Evolutionary conservation across 352 stramenopile species (phyloP).

Genomic region (Globisporangium carolinianum): DNA sequence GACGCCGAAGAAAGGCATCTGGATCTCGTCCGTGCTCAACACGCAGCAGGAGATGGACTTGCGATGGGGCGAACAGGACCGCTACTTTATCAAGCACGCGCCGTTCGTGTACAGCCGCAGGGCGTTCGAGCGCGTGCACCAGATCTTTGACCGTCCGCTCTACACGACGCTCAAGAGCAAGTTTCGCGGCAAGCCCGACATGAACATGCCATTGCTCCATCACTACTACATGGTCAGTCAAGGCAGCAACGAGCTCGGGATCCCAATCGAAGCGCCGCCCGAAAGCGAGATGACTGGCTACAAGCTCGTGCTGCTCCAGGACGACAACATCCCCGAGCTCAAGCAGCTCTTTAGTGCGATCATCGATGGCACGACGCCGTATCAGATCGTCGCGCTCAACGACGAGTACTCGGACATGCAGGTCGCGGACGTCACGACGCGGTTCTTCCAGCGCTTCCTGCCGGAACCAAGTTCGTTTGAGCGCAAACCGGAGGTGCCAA

Average conservation of each 20-base stretch:
- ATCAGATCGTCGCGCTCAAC: slow-evolving; percentile 81
- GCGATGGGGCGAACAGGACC: slow-evolving; percentile 67
- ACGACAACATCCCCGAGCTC: slow-evolving; percentile 73
- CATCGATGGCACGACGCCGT: slow-evolving; percentile 50
- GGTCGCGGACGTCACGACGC: slow-evolving; percentile 54
- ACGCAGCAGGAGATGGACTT: slow-evolving; percentile 87
- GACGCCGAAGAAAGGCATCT: slow-evolving; percentile 79
- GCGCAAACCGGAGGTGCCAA: slow-evolving; percentile 31
- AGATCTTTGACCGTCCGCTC: slow-evolving; percentile 80
- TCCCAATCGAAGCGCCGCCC: slow-evolving; percentile 66
- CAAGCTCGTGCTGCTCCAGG: slow-evolving; percentile 81
- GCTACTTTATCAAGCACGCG: slow-evolving; percentile 86
- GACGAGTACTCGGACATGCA: slow-evolving; percentile 83
- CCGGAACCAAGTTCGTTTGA: slow-evolving; percentile 67
- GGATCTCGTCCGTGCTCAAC: slow-evolving; percentile 83
- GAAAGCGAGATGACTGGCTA: slow-evolving; percentile 75
- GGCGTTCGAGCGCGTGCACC: slow-evolving; percentile 80
- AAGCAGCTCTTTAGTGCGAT: slow-evolving; percentile 63
- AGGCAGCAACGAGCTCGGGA: slow-evolving; percentile 67
- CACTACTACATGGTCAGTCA: slow-evolving; percentile 87
- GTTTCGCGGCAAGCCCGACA: slow-evolving; percentile 78
- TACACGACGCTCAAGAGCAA: slow-evolving; percentile 83
- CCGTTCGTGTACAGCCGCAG: slow-evolving; percentile 83
- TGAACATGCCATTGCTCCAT: slow-evolving; percentile 86
- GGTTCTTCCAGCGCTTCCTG: slow-evolving; percentile 71